These are phyloP conservation scores for Alternaria consortialis DNA, from an alignment of 2,329 filamentous ascomycete genomes.

Conservation along the genomic window DNA sequence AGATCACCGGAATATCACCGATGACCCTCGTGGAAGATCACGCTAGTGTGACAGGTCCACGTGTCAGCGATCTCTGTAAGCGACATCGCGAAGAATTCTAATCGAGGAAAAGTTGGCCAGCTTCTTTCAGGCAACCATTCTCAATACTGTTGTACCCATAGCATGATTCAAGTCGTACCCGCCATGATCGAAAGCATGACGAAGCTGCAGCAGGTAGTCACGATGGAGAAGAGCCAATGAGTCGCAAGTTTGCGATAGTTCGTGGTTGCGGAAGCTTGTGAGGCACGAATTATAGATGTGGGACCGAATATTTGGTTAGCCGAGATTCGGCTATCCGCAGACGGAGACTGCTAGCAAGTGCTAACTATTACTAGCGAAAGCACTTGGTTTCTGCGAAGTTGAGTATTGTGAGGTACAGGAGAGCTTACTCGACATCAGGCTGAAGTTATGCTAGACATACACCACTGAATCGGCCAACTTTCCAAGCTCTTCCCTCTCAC, in stretches of 20 bases:
- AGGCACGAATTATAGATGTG: not conserved
- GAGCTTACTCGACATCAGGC: not conserved
- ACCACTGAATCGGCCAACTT: not conserved
- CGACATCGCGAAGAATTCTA: not conserved
- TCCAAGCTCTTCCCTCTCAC: not conserved
- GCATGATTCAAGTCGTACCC: not conserved
- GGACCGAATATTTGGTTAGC: not conserved
- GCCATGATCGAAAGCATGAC: not conserved
- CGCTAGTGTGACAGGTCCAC: constrained; percentile 7
- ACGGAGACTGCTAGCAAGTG: not conserved
- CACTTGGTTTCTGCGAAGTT: not conserved
- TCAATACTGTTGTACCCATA: not conserved
- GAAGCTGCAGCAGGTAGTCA: not conserved
- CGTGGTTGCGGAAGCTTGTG: not conserved
- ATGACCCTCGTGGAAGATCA: constrained; percentile 3
- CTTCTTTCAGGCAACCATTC: not conserved
- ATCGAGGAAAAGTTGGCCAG: not conserved
- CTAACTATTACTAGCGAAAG: not conserved
- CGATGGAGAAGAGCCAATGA: not conserved
- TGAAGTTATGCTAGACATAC: not conserved
- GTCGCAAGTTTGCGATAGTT: not conserved
- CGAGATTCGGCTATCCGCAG: constrained; percentile 1
- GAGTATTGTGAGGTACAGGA: not conserved
- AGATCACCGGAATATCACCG: constrained; percentile 16
- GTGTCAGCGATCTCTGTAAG: constrained; percentile 4